Base-by-base conservation (phyloP, 106 monocot genomes). In the Triglochin maritima region DNA sequence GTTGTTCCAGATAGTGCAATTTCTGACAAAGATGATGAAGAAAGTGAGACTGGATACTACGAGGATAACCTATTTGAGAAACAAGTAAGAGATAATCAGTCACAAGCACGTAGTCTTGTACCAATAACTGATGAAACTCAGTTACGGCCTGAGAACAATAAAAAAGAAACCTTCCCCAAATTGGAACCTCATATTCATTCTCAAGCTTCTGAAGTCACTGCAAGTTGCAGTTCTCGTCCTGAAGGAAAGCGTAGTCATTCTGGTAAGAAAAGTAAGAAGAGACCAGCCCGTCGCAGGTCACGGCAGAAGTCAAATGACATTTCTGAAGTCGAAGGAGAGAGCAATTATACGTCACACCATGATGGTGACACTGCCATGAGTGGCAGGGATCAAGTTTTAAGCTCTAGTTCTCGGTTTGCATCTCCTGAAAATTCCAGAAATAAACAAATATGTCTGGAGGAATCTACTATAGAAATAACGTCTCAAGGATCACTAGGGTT, bases 251-350 rank as follows among this genome's bases (percentile, higher is more conserved):
- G 67, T 7, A 82, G 92, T 70, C 80, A 84, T 70, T 98, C 98
- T 51, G 82, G 86, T 47, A 98, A 86, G 77, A 98, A 98, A 75
- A 80, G 83, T 47, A 98, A 86, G 79, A 98, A 98, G 78, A 86
- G 98, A 69, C 81, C 82, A 67, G 92, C 92, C 49, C 88, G 79
- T n/a, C 84, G 85, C 58, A 70, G 84, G 49, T 86, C 88, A 29
- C 79, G 65, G 57, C 91, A 80, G 6, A 86, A 92, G 56, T 85
- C 78, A 50, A 77, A 81, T 77, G 84, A 90, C 8, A 64, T 75
- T 72, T 85, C 86, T 66, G 83, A 74, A 59, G 81, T 66, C 60
- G 86, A 85, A 76, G 78, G 83, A 17, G 77, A 68, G 13, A 79
- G 82, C 45, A 77, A 85, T 59, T 83, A 74, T 65, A 83, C 81